phyloP scores from a whole-genome alignment of 164 flowering plant genomes.

The Vitis rupestris region DNA sequence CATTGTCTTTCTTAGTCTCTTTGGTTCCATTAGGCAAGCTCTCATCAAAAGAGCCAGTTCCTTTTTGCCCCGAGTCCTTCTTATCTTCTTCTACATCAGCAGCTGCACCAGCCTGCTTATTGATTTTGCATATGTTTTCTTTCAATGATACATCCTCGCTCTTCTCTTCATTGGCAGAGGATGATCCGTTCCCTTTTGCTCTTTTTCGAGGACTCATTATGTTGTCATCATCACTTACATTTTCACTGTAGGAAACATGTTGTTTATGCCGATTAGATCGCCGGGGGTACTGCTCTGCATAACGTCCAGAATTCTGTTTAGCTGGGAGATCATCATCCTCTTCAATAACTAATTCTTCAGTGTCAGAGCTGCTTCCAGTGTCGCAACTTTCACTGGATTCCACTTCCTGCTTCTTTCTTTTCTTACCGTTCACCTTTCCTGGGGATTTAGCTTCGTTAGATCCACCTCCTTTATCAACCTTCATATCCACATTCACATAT shows the following conservation, averaged over 20 bases:
- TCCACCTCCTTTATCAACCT: slow-evolving; percentile 2
- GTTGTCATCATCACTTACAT: slow-evolving; percentile 49
- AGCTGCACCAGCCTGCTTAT: slow-evolving; percentile 10
- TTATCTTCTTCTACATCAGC: slow-evolving; percentile 9
- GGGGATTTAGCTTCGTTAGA: slow-evolving; percentile 6
- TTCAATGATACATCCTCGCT: slow-evolving; percentile 13
- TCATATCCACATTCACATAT: neutral
- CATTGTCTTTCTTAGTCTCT: slow-evolving; percentile 8
- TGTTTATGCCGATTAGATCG: slow-evolving; percentile 48
- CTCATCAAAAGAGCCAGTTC: slow-evolving; percentile 13
- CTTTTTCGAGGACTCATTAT: slow-evolving; percentile 20
- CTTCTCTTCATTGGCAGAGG: slow-evolving; percentile 15
- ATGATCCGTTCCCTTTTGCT: slow-evolving; percentile 24
- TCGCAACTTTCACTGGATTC: slow-evolving; percentile 54
- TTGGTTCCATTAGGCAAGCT: slow-evolving; percentile 17
- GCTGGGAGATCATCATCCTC: slow-evolving; percentile 20
- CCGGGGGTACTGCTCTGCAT: slow-evolving; percentile 22
- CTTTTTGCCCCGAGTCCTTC: slow-evolving; percentile 14
- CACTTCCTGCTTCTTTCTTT: slow-evolving; percentile 27
- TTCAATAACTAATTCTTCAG: slow-evolving; percentile 22
- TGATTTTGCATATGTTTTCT: slow-evolving; percentile 4
- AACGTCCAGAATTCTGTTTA: slow-evolving; percentile 8
- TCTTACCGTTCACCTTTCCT: slow-evolving; percentile 31
- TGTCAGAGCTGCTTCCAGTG: slow-evolving; percentile 29
- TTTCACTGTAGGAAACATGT: slow-evolving; percentile 52